A percentile compares a stretch with the other conserved stretches of the same genome.
Conservation (phyloP, 2,329 filamentous ascomycete genomes). For the Piedraia hortae region DNA sequence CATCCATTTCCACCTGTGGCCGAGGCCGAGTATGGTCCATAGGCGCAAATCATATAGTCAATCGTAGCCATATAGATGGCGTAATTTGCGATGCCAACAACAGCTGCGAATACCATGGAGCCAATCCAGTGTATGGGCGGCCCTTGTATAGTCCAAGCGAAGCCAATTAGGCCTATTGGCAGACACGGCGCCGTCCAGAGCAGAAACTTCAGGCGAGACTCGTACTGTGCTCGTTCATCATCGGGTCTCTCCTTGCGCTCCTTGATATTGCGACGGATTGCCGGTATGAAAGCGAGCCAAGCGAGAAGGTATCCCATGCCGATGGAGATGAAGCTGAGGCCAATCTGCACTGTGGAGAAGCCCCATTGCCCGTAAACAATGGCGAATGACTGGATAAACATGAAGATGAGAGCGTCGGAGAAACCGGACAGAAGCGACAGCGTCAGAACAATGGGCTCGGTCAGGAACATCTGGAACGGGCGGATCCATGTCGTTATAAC, state of each 20-base stretch:
- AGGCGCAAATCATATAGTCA: conserved; percentile 51
- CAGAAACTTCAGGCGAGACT: conserved; percentile 39
- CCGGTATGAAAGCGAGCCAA: conserved; percentile 33
- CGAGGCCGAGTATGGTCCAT: conserved; percentile 46
- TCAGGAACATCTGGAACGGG: conserved; percentile 52
- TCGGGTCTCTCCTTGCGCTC: conserved; percentile 21
- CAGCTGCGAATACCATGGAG: conserved; percentile 35
- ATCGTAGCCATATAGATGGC: conserved; percentile 41
- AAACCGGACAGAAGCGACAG: conserved; percentile 48
- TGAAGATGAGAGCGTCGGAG: conserved; percentile 52
- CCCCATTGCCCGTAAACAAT: conserved; percentile 42
- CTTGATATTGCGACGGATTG: conserved; percentile 23
- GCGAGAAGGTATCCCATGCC: conserved; percentile 39
- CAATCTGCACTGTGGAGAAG: conserved; percentile 31
- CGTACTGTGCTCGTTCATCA: conserved; percentile 29
- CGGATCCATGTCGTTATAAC: conserved; percentile 29
- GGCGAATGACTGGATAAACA: conserved; percentile 47
- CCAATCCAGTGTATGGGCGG: conserved; percentile 41
- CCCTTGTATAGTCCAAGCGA: conserved; percentile 42
- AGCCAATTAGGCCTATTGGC: conserved; percentile 42
- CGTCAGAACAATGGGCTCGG: conserved; percentile 46
- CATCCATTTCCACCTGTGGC: conserved; percentile 55
- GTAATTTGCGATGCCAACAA: conserved; percentile 45
- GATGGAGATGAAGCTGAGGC: conserved; percentile 38
- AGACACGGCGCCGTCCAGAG: conserved; percentile 34